These are phyloP conservation scores for Salvia miltiorrhiza DNA, from an alignment of 257 asterid genomes.

Conservation along the genomic window DNA sequence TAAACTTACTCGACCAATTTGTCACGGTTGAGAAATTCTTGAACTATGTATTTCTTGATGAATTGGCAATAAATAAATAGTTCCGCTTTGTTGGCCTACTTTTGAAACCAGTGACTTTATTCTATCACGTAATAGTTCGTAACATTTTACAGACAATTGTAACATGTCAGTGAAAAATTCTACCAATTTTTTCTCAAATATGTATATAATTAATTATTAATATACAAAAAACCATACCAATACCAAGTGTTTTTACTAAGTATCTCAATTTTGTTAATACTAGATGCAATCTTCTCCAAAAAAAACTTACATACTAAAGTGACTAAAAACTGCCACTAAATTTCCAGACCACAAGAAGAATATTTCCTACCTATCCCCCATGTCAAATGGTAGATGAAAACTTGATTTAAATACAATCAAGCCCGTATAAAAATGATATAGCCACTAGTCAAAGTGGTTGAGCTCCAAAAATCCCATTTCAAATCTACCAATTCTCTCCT, in stretches of 20 bases:
- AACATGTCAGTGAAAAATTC: too few species aligned
- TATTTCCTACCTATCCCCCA: constrained; percentile 13
- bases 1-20: not conserved
- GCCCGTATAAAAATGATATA: not conserved
- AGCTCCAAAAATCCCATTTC: constrained; percentile 48
- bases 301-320: not conserved
- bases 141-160: too few species aligned
- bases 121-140: not conserved
- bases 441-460: constrained; percentile 54
- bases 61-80: constrained; percentile 1
- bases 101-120: not conserved
- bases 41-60: not conserved
- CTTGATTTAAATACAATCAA: not conserved
- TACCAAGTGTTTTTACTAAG: too few species aligned
- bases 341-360: not conserved
- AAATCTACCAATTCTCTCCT: constrained; percentile 43
- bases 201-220: too few species aligned
- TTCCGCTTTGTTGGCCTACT: constrained; percentile 43
- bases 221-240: too few species aligned
- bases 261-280: too few species aligned
- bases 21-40: constrained; percentile 7
- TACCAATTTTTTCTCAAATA: too few species aligned
- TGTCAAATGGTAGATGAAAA: constrained; percentile 13
- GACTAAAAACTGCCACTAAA: not conserved
- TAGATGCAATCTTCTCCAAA: too few species aligned